Evolutionary conservation across 1,284 basidiomycete genomes (phyloP).

Genomic region (Phellopilus nigrolimitatus): DNA sequence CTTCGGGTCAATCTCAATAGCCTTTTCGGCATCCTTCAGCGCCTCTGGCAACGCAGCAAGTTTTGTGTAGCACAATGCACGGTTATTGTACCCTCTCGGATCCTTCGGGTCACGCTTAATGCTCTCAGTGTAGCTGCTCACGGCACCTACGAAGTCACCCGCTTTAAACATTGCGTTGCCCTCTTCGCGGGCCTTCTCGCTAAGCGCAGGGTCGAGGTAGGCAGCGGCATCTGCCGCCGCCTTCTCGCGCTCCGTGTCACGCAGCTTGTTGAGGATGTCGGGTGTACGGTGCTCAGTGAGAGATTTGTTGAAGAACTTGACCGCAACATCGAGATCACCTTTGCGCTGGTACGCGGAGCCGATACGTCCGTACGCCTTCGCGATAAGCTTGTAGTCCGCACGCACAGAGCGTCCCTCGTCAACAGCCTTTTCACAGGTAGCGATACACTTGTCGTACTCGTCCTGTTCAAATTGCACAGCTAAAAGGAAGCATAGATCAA

Average conservation of each 20-base stretch:
- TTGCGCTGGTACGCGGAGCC: slow-evolving; percentile 86
- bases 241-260: slow-evolving; percentile 77
- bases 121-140: slow-evolving; percentile 91
- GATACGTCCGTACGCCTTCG: slow-evolving; percentile 87
- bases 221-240: slow-evolving; percentile 75
- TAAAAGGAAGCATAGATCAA: slow-evolving; percentile 25
- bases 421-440: slow-evolving; percentile 90
- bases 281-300: slow-evolving; percentile 97
- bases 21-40: slow-evolving; percentile 91
- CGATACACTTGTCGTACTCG: slow-evolving; percentile 87
- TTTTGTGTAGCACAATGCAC: slow-evolving; percentile 96
- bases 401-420: slow-evolving; percentile 86
- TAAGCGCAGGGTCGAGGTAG: slow-evolving; percentile 88
- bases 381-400: slow-evolving; percentile 77
- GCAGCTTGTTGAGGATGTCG: slow-evolving; percentile 88
- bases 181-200: slow-evolving; percentile 82
- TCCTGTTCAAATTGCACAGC: slow-evolving; percentile 94
- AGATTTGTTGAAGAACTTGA: slow-evolving; percentile 89
- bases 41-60: slow-evolving; percentile 92
- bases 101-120: slow-evolving; percentile 95
- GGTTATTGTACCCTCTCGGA: slow-evolving; percentile 93
- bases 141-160: slow-evolving; percentile 88
- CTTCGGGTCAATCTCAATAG: slow-evolving; percentile 86
- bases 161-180: slow-evolving; percentile 92
- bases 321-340: slow-evolving; percentile 71